These are phyloP conservation scores for Ustulina deusta DNA, from an alignment of 2,329 filamentous ascomycete species.

Conservation along the genomic window DNA sequence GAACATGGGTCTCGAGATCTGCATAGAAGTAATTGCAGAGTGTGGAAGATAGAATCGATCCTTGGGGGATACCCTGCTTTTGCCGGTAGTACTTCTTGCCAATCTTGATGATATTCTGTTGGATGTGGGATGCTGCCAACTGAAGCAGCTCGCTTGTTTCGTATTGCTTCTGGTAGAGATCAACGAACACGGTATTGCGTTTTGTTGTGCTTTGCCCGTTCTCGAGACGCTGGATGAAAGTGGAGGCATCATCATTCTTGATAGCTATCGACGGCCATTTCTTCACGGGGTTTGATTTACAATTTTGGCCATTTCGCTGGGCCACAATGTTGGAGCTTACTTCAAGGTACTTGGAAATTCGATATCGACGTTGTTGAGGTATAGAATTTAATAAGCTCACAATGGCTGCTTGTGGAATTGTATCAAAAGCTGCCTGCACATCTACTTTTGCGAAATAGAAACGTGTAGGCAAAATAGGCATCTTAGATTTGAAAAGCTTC, in stretches of 20 bases:
- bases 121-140: conserved; percentile 84
- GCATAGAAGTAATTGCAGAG: conserved; percentile 98
- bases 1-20: conserved; percentile 77
- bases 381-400: conserved; percentile 73
- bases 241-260: conserved; percentile 55
- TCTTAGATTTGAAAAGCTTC: conserved; percentile 71
- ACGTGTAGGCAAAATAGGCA: conserved; percentile 55
- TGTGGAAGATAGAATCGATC: conserved; percentile 85
- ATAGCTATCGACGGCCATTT: conserved; percentile 67
- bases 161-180: conserved; percentile 70
- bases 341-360: conserved; percentile 79
- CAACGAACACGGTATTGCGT: conserved; percentile 81
- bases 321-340: conserved; percentile 59
- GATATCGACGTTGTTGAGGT: conserved; percentile 71
- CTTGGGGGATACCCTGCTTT: conserved; percentile 90
- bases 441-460: conserved; percentile 95
- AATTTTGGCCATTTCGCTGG: conserved; percentile 51
- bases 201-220: conserved; percentile 57
- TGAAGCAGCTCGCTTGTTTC: conserved; percentile 70
- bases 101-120: conserved; percentile 86
- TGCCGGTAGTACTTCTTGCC: conserved; percentile 91
- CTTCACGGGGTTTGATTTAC: conserved; percentile 55
- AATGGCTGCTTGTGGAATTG: conserved; percentile 85
- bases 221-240: conserved; percentile 62
- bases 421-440: conserved; percentile 93